Evolutionary conservation across 2,329 filamentous ascomycete genomes (phyloP).

Genomic region (Samsoniella hepiali): DNA sequence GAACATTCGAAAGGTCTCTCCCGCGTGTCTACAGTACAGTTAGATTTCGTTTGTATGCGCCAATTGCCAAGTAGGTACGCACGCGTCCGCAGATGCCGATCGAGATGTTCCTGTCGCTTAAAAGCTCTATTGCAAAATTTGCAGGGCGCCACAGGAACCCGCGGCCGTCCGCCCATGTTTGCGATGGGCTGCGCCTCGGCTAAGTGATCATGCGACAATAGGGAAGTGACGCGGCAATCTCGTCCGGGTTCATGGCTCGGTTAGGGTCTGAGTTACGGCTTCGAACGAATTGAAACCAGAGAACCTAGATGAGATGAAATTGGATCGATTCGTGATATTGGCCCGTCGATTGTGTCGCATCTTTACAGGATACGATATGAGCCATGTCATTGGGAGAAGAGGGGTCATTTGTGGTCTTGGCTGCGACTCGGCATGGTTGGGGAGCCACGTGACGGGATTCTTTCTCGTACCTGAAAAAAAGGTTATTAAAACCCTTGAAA

Average conservation of each 20-base stretch:
- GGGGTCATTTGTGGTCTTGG: not conserved
- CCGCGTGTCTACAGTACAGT: conserved; percentile 29
- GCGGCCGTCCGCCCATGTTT: conserved; percentile 20
- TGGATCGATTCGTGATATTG: not conserved
- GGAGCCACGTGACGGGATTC: not conserved
- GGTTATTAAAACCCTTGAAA: too few relatives aligned
- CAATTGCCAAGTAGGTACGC: conserved; percentile 10
- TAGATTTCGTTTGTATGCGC: not conserved
- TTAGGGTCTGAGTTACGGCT: not conserved
- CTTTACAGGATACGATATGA: not conserved
- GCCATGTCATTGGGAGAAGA: not conserved
- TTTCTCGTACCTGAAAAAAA: too few relatives aligned
- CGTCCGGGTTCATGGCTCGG: not conserved
- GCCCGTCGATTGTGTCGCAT: not conserved
- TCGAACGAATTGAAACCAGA: too few relatives aligned
- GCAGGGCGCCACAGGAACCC: conserved; percentile 26
- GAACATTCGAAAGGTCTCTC: conserved; percentile 32
- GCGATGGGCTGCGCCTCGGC: not conserved
- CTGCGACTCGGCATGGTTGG: not conserved
- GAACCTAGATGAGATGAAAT: not conserved
- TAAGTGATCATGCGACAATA: not conserved
- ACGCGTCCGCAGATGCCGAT: conserved; percentile 33
- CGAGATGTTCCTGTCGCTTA: conserved; percentile 31
- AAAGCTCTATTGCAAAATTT: conserved; percentile 31
- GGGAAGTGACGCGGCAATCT: too few relatives aligned